Base-by-base conservation (phyloP, 371 early-diverging fungal genomes). In the Lichtheimia corymbifera region DNA sequence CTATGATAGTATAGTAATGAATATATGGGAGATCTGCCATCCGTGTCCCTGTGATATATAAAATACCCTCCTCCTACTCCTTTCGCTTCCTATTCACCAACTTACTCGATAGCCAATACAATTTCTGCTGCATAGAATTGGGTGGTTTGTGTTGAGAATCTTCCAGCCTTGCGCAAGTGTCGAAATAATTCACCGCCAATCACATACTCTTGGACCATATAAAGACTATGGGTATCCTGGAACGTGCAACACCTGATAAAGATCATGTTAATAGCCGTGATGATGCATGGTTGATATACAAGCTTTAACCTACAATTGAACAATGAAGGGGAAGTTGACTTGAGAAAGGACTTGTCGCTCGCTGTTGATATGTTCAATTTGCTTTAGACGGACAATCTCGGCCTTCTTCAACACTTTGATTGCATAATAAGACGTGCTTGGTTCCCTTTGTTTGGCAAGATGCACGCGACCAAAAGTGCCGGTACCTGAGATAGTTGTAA, bases 161-260 rank as follows among this genome's bases (percentile, higher is more conserved):
- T 83, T 62, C 93, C 93, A 12, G 93, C 89, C 56, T 91, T 85
- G 68, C 95, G 90, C 67, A 99, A 77, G 76, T 96, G 96, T 53
- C 94, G 90, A 79, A 99, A 99, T 64, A 99, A 77, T 73, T 97
- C 97, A 24, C 97, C 97, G 53, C 98, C 97, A 45, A 88, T 89
- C 25, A 99, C 97, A 72, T 96, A 99, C 78, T 99, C 99, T 77
- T 96, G 83, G 30, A 99, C 84, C 91, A 99, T 91, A 72, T 91
- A 98, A 44, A 99, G 79, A 64, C 93, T 89, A 57, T 76, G 72
- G 22, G 89, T 83, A 74, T 97, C 93, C 74, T 98, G 96, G 72
- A 98, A 96, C 17, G 95, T 95, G 70, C 86, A 83, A 59, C 91
- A 85, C 53, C 85, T 91, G 65, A 6, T 14, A 58, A 20, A 24